Base-by-base conservation (phyloP, 2,329 filamentous ascomycete genomes). In the Simplicillium aogashimaense region DNA sequence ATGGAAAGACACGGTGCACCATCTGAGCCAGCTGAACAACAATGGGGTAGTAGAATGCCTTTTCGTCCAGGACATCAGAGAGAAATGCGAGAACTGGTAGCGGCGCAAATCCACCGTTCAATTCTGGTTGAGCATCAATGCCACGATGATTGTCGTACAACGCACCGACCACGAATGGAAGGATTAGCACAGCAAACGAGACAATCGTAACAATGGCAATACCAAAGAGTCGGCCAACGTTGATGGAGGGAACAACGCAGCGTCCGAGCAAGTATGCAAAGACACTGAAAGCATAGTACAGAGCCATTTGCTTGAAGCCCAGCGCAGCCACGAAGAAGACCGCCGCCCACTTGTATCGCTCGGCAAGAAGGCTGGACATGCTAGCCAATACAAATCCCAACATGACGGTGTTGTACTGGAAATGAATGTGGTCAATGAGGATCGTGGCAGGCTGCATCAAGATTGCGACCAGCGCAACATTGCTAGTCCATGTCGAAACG, bases 391-490 rank as follows among this genome's bases (percentile, higher is more conserved):
- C 79, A 36, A 97, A 77, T 2, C 94, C 92, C 13, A 98, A 78
- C 92, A 98, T 98, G 38, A 98, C 89, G 0, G 89, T 94, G 59
- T 98, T 98, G 64, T 95, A 98, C 64, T 98, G 92, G 58, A 98
- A 98, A 56, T 83, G 92, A 7, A 90, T 85, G 56, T 98, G 90
- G 57, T 98, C 92, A 51, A 98, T 84, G 20, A 98, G 76, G 30
- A 97, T 88, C 1, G 81, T 86, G 3, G 80, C 80, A 2, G 92
- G 92, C 57, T 97, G 92, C 78, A 98, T 83, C 20, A 98, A 70
- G 44, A 98, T 82, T 1, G 89, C 92, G 11, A 86, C 83, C 18
- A 98, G 74, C 1, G 92, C 88, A 47, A 97, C 79, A 8, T 84
- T 85, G 39, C 81, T 75, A 36, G 86, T 84, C 86, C 88, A 95